These are phyloP conservation scores for Kingdonia uniflora DNA, from an alignment of 164 flowering plant genomes.

Conservation along the genomic window DNA sequence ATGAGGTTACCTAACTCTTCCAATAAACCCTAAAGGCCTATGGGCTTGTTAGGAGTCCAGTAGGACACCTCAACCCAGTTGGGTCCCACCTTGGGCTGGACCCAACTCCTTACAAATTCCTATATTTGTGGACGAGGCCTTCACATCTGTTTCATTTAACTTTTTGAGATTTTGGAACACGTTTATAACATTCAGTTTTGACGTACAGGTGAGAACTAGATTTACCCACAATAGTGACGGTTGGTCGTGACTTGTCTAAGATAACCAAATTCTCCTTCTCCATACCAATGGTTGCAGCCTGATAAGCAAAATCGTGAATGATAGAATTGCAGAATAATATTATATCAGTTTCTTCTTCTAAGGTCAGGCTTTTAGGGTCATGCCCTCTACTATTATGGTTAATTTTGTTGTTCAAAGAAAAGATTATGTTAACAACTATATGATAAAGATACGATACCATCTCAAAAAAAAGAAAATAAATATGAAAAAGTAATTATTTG, in stretches of 20 bases:
- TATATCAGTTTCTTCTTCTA: slow-evolving; percentile 94
- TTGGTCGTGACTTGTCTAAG: slow-evolving; percentile 44
- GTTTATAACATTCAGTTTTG: slow-evolving; percentile 30
- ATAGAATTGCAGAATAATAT: slow-evolving; percentile 90
- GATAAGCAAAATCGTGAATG: slow-evolving; percentile 67
- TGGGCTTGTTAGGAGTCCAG: no score
- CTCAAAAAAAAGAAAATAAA: background rate
- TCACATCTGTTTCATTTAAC: slow-evolving; percentile 36
- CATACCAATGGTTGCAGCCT: slow-evolving; percentile 70
- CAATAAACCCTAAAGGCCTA: no score
- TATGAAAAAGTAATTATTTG: no score
- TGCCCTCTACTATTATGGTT: slow-evolving; percentile 38
- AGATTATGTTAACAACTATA: no score
- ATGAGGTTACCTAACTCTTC: no score
- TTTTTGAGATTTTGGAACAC: slow-evolving; percentile 45
- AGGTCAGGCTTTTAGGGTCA: slow-evolving; percentile 53
- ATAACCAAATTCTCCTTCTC: slow-evolving; percentile 45
- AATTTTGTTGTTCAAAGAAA: slow-evolving; percentile 45
- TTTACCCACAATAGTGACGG: slow-evolving; percentile 51
- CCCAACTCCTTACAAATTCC: no score
- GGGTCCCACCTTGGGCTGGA: no score
- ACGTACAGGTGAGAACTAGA: slow-evolving; percentile 27
- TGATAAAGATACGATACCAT: background rate
- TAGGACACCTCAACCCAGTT: no score
- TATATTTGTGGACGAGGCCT: slow-evolving; percentile 18